Base-by-base conservation (phyloP, 1,284 basidiomycete genomes). In the Coniophora puteana region DNA sequence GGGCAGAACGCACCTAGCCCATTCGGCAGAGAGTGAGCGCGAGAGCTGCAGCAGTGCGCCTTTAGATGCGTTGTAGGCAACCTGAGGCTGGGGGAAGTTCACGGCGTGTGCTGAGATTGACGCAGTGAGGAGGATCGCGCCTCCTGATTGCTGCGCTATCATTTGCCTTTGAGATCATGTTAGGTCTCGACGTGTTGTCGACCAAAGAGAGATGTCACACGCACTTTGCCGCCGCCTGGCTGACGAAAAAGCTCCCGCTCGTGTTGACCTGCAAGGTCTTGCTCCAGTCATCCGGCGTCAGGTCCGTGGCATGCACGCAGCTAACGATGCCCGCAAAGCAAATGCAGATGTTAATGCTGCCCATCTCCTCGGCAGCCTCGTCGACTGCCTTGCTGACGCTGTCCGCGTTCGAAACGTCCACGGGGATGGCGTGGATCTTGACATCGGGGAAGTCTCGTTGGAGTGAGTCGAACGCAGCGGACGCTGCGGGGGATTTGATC, bases 211-310 rank as follows among this genome's bases (percentile, higher is more conserved):
- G 11, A 10, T 30, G 14, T n/a, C 20, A 24, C 3, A 53, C 61
- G 39, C 31, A 67, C 70, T 55, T 66, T 34, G 59, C 65, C 21
- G 63, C 67, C 0, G 66, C 57, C 43, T 68, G 63, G 3, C 69
- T 67, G 40, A 66, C 69, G 33, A 71, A 43, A 63, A 63, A 70
- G 37, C 65, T 65, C 12, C 70, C 71, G 4, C 63, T 73, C 17
- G 59, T 58, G 40, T 71, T 72, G 29, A 68, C 51, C 29, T 72
- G 65, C 16, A 69, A 35, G 5, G 67, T 59, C 23, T 55, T 50
- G 43, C 51, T 57, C 68, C 65, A 71, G 23, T 64, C 57, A n/a
- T 54, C 55, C 0, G 54, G 30, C 13, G 29, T 32, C 28, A 65
- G 40, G 13, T 67, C 60, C 13, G 53, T 44, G 4, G 66, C 60